Conservation (phyloP, 768 basidiomycete species). For the Kwoniella botswanensis region DNA sequence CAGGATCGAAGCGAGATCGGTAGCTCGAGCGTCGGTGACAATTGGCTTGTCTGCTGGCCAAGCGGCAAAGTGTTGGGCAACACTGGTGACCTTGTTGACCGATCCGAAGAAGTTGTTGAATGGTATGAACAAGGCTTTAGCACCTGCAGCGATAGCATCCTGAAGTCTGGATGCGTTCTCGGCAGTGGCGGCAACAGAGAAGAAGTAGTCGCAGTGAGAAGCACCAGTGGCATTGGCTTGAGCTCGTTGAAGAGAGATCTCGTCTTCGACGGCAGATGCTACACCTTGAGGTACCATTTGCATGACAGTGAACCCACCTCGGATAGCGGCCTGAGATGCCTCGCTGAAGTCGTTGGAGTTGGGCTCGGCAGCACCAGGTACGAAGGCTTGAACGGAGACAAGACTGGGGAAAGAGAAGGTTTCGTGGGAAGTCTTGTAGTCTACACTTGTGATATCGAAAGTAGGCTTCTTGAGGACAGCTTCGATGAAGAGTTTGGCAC, state of each 20-base stretch:
- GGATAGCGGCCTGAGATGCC: slow-evolving; percentile 79
- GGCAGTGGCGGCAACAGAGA: slow-evolving; percentile 76
- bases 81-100: slow-evolving; percentile 67
- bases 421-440: slow-evolving; percentile 90
- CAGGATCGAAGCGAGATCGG: slow-evolving; percentile 89
- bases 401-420: slow-evolving; percentile 91
- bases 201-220: slow-evolving; percentile 85
- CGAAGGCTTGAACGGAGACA: slow-evolving; percentile 84
- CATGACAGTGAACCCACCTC: slow-evolving; percentile 86
- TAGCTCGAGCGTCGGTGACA: slow-evolving; percentile 87
- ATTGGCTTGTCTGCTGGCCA: slow-evolving; percentile 95
- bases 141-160: slow-evolving; percentile 77
- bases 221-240: slow-evolving; percentile 68
- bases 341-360: slow-evolving; percentile 68
- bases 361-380: slow-evolving; percentile 69
- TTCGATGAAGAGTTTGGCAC: slow-evolving; percentile 93
- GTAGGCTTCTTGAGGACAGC: slow-evolving; percentile 75
- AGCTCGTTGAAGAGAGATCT: slow-evolving; percentile 70
- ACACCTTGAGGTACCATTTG: slow-evolving; percentile 76
- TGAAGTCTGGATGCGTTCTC: slow-evolving; percentile 65
- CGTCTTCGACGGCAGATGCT: slow-evolving; percentile 70
- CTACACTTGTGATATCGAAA: slow-evolving; percentile 84
- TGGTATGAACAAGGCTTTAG: slow-evolving; percentile 85
- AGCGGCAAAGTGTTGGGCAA: slow-evolving; percentile 83
- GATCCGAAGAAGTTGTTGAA: slow-evolving; percentile 63